Percentiles rank a stretch among this genome's conserved stretches.
Evolutionary conservation across 1,139 yeast genomes (phyloP).

Genomic region (Suhomyces kunorum): DNA sequence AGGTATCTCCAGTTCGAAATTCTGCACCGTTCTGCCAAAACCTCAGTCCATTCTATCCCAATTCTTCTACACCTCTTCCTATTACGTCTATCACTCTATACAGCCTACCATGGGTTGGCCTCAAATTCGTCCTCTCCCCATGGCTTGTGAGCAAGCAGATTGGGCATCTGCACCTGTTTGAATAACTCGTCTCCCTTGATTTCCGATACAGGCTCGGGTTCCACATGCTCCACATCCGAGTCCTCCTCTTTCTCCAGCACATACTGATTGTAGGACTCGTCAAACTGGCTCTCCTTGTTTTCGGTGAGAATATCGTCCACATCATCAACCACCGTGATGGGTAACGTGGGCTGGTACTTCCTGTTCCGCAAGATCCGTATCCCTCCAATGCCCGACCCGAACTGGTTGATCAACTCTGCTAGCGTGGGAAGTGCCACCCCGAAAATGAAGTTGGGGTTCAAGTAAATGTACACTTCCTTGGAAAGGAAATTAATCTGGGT

Average conservation of each 20-base stretch:
- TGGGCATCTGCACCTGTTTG: conserved; percentile 51
- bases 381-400: conserved; percentile 65
- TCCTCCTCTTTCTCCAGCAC: conserved; percentile 20
- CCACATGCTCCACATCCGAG: not conserved
- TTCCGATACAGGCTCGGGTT: conserved; percentile 3
- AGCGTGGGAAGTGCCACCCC: conserved; percentile 59
- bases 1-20: too few relatives aligned
- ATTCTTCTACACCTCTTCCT: too few relatives aligned
- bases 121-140: conserved; percentile 48
- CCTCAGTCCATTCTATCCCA: too few relatives aligned
- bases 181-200: conserved; percentile 53
- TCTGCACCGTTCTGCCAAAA: too few relatives aligned
- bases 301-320: conserved; percentile 55
- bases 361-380: conserved; percentile 45
- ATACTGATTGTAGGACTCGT: conserved; percentile 43
- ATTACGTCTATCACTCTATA: not conserved
- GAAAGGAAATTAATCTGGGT: conserved; percentile 43
- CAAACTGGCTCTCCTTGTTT: conserved; percentile 32
- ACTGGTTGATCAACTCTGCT: conserved; percentile 57
- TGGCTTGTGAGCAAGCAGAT: conserved; percentile 51
- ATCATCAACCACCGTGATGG: conserved; percentile 59
- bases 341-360: conserved; percentile 63
- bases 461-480: conserved; percentile 45
- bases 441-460: conserved; percentile 51
- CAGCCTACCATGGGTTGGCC: conserved; percentile 49